A percentile compares a stretch with the other conserved stretches of the same genome.
These are phyloP conservation scores for Beauveria sp. DNA, from an alignment of 2,329 filamentous ascomycete genomes.

Conservation along the genomic window DNA sequence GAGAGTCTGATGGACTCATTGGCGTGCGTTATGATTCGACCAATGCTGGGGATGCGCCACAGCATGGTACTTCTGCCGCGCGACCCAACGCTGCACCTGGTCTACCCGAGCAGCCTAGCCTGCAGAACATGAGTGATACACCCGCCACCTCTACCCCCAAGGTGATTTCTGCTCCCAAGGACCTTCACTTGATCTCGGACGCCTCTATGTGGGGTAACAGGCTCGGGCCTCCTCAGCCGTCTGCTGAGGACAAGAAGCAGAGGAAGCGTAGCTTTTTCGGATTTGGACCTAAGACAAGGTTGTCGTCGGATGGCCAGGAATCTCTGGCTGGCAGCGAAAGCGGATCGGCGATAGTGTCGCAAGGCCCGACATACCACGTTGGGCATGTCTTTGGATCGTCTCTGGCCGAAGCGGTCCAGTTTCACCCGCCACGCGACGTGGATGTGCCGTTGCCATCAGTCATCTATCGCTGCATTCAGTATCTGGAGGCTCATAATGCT, in stretches of 20 bases:
- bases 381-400: conserved; percentile 78
- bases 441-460: conserved; percentile 79
- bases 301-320: conserved; percentile 52
- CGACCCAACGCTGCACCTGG: conserved; percentile 30
- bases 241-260: conserved; percentile 66
- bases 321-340: conserved; percentile 42
- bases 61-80: conserved; percentile 32
- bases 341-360: conserved; percentile 30
- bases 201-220: conserved; percentile 81
- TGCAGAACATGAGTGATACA: conserved; percentile 26
- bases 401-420: conserved; percentile 77
- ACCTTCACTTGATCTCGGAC: conserved; percentile 78
- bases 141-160: conserved; percentile 28
- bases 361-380: conserved; percentile 42
- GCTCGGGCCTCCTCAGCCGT: conserved; percentile 40
- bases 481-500: conserved; percentile 75
- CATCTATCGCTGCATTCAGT: conserved; percentile 92
- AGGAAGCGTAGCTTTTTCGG: conserved; percentile 76
- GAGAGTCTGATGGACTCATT: conserved; percentile 41
- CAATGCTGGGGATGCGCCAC: conserved; percentile 44
- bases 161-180: conserved; percentile 76
- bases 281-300: conserved; percentile 53
- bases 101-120: conserved; percentile 25
- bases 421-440: conserved; percentile 64
- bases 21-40: conserved; percentile 52